Conservation (phyloP, 805 yeast species). For the Yamadazyma akitaensis region DNA sequence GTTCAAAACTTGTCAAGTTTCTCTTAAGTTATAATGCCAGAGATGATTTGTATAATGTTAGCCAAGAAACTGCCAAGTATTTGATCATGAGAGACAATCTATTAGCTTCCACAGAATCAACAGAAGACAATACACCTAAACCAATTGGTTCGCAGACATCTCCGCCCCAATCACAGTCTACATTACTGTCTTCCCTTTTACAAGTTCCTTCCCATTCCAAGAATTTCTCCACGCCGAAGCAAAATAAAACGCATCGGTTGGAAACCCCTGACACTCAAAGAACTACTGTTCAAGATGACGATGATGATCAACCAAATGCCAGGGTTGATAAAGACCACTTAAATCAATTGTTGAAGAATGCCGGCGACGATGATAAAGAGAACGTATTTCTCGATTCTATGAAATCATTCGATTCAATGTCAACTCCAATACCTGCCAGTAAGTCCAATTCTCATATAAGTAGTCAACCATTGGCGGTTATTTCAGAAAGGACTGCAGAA, state of each 20-base stretch:
- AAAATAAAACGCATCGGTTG: constrained; percentile 14
- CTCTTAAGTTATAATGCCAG: constrained; percentile 83
- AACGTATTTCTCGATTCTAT: constrained; percentile 38
- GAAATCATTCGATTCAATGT: constrained; percentile 24
- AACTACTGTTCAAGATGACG: constrained; percentile 44
- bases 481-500: constrained; percentile 31
- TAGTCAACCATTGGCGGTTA: constrained; percentile 29
- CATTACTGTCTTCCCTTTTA: constrained; percentile 1
- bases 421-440: constrained; percentile 29
- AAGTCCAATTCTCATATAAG: constrained; percentile 9
- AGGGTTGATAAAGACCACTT: constrained; percentile 36
- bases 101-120: constrained; percentile 10
- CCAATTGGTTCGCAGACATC: neutral
- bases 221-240: constrained; percentile 28
- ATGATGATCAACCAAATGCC: constrained; percentile 25
- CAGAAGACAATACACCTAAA: neutral
- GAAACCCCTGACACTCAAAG: constrained; percentile 47
- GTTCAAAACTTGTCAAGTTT: constrained; percentile 69
- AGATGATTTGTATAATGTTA: constrained; percentile 45
- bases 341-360: constrained; percentile 18
- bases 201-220: neutral
- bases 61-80: constrained; percentile 43
- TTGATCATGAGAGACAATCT: constrained; percentile 39
- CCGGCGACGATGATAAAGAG: constrained; percentile 45
- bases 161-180: neutral